Percentiles rank a stretch among this genome's conserved stretches.
Evolutionary conservation across 371 early-diverging fungal species (phyloP).

Genomic region (Syncephalastrum racemosum): DNA sequence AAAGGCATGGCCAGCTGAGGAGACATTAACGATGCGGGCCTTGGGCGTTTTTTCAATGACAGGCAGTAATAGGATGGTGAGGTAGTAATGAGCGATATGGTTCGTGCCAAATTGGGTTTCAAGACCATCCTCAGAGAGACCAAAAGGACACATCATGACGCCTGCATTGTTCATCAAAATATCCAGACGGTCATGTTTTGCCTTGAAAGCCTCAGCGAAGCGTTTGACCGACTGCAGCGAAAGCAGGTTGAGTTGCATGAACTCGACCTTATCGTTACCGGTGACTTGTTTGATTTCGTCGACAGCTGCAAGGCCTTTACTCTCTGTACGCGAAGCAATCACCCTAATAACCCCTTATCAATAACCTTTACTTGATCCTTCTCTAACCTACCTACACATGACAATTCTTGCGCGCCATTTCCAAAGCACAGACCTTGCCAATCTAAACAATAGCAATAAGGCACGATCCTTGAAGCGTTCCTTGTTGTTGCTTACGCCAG

Average conservation of each 20-base stretch:
- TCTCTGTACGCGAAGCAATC: conserved; percentile 57
- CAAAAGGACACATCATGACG: conserved; percentile 67
- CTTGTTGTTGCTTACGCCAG: conserved; percentile 52
- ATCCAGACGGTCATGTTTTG: conserved; percentile 48
- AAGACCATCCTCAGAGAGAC: conserved; percentile 62
- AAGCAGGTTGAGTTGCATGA: conserved; percentile 59
- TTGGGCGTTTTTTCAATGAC: conserved; percentile 50
- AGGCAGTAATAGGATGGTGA: conserved; percentile 68
- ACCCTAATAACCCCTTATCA: conserved; percentile 19
- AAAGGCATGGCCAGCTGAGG: conserved; percentile 56
- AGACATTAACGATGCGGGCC: conserved; percentile 59
- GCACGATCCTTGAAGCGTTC: too few species aligned
- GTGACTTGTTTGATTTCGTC: conserved; percentile 55
- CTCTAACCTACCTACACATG: conserved; percentile 36
- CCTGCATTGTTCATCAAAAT: conserved; percentile 71
- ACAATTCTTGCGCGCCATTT: conserved; percentile 61
- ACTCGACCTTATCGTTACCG: conserved; percentile 50
- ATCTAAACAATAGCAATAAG: conserved; percentile 26
- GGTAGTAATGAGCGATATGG: conserved; percentile 77
- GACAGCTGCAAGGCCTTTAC: conserved; percentile 46
- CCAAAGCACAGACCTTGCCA: conserved; percentile 58
- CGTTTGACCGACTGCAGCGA: conserved; percentile 49
- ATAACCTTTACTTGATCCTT: too few species aligned
- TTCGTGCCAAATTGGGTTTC: conserved; percentile 53
- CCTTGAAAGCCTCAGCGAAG: conserved; percentile 56